A percentile compares a stretch with the other conserved stretches of the same genome.
phyloP scores from a whole-genome alignment of 345 rosid species.

The Streptanthus diversifolius region DNA sequence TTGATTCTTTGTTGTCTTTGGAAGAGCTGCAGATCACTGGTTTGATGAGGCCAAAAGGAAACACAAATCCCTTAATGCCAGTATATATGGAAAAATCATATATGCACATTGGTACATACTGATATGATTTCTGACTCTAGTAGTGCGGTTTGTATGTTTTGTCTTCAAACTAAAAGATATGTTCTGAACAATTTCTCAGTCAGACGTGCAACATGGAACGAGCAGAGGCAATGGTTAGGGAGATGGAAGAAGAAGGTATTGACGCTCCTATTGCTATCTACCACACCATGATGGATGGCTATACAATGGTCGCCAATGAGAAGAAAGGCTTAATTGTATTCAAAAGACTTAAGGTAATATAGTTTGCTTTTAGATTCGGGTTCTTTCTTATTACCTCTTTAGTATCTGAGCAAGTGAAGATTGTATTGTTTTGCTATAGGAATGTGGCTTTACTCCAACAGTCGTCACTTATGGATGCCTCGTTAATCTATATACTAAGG shows the following conservation, averaged over 20 bases:
- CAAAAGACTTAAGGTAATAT: conserved; percentile 77
- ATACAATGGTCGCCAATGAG: conserved; percentile 73
- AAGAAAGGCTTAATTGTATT: conserved; percentile 83
- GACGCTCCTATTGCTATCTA: conserved; percentile 90
- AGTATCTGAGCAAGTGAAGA: conserved; percentile 9
- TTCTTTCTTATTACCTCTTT: not conserved
- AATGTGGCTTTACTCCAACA: conserved; percentile 86
- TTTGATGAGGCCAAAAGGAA: conserved; percentile 73
- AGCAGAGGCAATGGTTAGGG: conserved; percentile 85
- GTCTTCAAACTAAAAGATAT: conserved; percentile 10
- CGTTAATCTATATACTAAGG: conserved; percentile 83
- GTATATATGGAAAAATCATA: conserved; percentile 83
- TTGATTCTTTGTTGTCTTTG: conserved; percentile 47
- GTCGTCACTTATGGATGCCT: conserved; percentile 91
- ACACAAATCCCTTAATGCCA: conserved; percentile 60
- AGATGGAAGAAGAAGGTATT: conserved; percentile 97
- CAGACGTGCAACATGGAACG: conserved; percentile 72
- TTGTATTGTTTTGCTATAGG: conserved; percentile 40
- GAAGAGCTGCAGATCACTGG: conserved; percentile 98
- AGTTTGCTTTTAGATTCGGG: not conserved
- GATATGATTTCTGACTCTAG: not conserved
- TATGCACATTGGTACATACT: conserved; percentile 77
- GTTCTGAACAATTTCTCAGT: conserved; percentile 36
- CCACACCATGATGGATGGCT: conserved; percentile 99
- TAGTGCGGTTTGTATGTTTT: not conserved